phyloP scores from a whole-genome alignment of 768 basidiomycete genomes.

The Suillus lakei region DNA sequence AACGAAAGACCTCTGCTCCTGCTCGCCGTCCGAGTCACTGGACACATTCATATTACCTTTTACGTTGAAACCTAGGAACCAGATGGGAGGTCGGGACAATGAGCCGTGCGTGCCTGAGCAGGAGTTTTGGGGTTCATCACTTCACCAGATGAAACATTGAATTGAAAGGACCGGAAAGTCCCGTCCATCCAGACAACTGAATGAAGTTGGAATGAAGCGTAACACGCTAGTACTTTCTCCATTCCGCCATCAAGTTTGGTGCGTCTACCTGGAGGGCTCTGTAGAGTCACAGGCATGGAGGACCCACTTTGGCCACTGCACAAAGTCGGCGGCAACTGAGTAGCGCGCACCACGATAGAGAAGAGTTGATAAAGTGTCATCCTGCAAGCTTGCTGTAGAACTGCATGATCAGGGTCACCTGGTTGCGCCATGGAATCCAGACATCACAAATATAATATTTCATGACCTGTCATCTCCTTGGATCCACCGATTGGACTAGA shows the following conservation, averaged over 20 bases:
- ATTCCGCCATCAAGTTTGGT: not conserved
- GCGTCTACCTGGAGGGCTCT: not conserved
- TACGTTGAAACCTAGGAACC: not conserved
- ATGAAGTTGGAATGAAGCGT: no score
- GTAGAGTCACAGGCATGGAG: not conserved
- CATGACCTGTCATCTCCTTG: no score
- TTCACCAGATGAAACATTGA: no score
- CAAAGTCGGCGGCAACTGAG: not conserved
- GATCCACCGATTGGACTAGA: no score
- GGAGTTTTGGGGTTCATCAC: no score
- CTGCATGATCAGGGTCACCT: not conserved
- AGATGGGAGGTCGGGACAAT: not conserved
- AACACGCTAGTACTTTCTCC: no score
- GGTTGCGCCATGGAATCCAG: not conserved
- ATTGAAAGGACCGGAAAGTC: no score
- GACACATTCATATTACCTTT: not conserved
- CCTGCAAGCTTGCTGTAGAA: not conserved
- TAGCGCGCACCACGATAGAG: not conserved
- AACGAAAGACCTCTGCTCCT: not conserved
- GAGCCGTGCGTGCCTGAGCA: not conserved
- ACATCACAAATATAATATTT: no score
- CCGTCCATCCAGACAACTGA: no score
- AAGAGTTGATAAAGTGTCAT: not conserved
- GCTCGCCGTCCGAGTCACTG: not conserved
- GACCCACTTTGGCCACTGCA: not conserved